Conservation (phyloP, 176 grass and related monocot species). For the Leersia perrieri region DNA sequence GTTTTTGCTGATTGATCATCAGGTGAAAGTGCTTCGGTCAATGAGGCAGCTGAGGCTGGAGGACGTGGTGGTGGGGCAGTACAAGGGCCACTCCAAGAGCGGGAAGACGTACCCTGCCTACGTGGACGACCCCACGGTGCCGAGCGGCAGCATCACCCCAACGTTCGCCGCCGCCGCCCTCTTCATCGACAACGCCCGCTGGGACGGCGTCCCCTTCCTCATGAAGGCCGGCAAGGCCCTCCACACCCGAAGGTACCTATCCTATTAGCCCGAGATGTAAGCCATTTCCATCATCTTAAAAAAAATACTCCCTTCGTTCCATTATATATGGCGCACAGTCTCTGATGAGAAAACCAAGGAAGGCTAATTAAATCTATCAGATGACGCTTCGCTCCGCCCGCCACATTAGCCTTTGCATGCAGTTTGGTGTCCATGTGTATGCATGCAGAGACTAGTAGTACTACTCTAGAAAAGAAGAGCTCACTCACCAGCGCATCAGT, state of each 20-base stretch:
- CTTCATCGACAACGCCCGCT: constrained; percentile 96
- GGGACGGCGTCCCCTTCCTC: constrained; percentile 93
- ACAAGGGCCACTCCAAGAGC: constrained; percentile 72
- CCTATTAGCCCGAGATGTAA: too few species aligned
- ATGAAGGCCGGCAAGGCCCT: constrained; percentile 98
- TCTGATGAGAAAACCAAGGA: too few species aligned
- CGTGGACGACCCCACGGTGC: constrained; percentile 74
- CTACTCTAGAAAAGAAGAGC: too few species aligned
- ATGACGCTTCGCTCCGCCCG: too few species aligned
- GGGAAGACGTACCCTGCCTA: constrained; percentile 70
- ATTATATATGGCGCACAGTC: too few species aligned
- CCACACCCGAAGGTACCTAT: constrained; percentile 42
- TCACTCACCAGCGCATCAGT: too few species aligned
- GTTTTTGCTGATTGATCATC: constrained; percentile 10
- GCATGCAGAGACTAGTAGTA: too few species aligned
- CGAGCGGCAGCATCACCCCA: constrained; percentile 77
- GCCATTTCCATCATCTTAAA: too few species aligned
- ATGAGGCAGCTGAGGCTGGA: constrained; percentile 73
- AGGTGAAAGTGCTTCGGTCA: constrained; percentile 87
- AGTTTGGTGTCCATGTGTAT: too few species aligned
- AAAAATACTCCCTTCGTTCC: too few species aligned
- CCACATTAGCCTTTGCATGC: too few species aligned
- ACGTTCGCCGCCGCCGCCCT: constrained; percentile 88
- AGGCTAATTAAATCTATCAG: too few species aligned
- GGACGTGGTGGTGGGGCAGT: constrained; percentile 91